phyloP scores from a whole-genome alignment of 192 early-diverging fungal genomes.

The Coemansia sp. region DNA sequence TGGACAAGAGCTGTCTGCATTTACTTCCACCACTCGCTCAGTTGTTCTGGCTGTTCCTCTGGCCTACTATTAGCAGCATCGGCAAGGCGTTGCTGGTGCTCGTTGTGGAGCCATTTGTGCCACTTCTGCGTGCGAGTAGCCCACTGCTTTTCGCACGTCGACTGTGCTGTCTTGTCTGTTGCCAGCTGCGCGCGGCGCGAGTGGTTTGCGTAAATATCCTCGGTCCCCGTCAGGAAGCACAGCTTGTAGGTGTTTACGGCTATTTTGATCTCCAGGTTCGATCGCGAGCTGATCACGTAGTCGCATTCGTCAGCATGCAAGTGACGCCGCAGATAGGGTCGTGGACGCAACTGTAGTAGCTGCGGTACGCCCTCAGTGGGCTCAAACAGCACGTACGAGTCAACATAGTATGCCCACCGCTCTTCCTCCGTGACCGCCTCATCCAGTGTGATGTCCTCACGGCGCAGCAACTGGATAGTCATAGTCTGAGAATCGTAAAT shows the following conservation, averaged over 20 bases:
- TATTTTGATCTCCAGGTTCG: constrained; percentile 94
- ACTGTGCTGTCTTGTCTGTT: constrained; percentile 14
- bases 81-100: constrained; percentile 13
- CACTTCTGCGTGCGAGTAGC: constrained; percentile 17
- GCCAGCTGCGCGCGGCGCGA: constrained; percentile 32
- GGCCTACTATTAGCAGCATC: neutral
- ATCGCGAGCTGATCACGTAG: constrained; percentile 64
- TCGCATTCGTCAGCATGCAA: constrained; percentile 53
- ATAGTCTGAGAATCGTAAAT: constrained; percentile 58
- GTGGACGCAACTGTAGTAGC: constrained; percentile 50
- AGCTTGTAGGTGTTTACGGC: constrained; percentile 97
- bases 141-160: constrained; percentile 36
- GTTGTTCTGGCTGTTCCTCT: neutral
- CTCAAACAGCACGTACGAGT: constrained; percentile 87
- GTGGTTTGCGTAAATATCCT: constrained; percentile 78
- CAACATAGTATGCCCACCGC: constrained; percentile 93
- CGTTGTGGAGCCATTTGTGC: constrained; percentile 38
- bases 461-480: constrained; percentile 84
- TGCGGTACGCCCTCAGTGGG: constrained; percentile 74
- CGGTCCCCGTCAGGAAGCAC: constrained; percentile 92
- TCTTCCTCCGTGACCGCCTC: constrained; percentile 83
- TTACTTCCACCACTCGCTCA: constrained; percentile 49
- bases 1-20: neutral
- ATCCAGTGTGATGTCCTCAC: constrained; percentile 84
- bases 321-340: constrained; percentile 70